phyloP scores from a whole-genome alignment of 2,329 filamentous ascomycete species.

The Penicillium sp. region DNA sequence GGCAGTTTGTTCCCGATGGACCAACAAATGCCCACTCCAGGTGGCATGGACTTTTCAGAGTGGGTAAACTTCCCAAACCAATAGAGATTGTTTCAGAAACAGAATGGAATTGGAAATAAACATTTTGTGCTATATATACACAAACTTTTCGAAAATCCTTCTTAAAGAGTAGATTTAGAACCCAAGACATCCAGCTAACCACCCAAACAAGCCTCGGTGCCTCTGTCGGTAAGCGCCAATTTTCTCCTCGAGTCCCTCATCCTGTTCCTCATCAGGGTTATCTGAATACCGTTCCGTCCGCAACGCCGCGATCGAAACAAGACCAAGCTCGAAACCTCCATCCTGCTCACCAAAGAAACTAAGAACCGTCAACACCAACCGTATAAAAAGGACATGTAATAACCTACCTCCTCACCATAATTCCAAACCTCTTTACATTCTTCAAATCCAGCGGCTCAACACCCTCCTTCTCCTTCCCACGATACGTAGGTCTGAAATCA shows the following conservation, averaged over 20 bases:
- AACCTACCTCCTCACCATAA: conserved; percentile 75
- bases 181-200: conserved; percentile 14
- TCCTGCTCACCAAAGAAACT: conserved; percentile 74
- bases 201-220: conserved; percentile 9
- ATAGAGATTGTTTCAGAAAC: neutral
- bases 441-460: conserved; percentile 56
- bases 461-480: conserved; percentile 60
- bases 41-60: conserved; percentile 39
- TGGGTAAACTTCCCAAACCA: conserved; percentile 36
- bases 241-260: conserved; percentile 14
- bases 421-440: conserved; percentile 61
- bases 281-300: conserved; percentile 14
- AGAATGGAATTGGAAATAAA: conserved; percentile 1
- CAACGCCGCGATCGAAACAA: conserved; percentile 53
- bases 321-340: conserved; percentile 59
- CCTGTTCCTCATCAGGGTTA: conserved; percentile 6
- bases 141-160: neutral
- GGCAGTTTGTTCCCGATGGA: conserved; percentile 34
- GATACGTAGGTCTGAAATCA: conserved; percentile 66
- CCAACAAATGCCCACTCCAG: conserved; percentile 27
- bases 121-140: neutral
- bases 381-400: neutral
- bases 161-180: neutral
- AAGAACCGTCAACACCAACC: neutral
- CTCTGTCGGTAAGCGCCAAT: neutral